Evolutionary conservation across 441 rosid genomes (phyloP).

Genomic region (Pelargonium cotyledonis): DNA sequence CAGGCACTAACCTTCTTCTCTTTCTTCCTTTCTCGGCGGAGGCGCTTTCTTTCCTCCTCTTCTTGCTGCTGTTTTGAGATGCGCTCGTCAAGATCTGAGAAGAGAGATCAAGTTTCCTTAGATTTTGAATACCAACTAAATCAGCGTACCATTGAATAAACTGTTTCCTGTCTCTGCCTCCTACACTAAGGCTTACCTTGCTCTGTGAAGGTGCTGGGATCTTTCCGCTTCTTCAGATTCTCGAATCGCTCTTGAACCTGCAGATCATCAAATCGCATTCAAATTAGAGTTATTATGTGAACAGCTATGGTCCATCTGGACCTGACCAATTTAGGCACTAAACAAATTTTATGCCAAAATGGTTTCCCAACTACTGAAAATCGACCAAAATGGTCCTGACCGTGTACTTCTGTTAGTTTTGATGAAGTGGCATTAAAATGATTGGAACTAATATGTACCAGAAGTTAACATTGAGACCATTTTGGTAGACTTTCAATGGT

Average conservation of each 20-base stretch:
- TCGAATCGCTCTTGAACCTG: conserved; percentile 94
- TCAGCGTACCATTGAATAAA: background rate
- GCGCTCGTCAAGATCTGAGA: conserved; percentile 80
- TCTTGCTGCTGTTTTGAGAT: conserved; percentile 77
- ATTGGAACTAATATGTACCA: too few species aligned
- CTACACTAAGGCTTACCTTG: conserved; percentile 48
- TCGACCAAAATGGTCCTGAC: too few species aligned
- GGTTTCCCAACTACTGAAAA: too few species aligned
- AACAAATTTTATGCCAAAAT: too few species aligned
- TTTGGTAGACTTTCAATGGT: too few species aligned
- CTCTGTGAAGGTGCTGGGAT: conserved; percentile 85
- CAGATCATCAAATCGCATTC: conserved; percentile 5
- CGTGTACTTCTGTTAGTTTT: too few species aligned
- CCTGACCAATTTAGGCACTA: too few species aligned
- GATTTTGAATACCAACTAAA: background rate
- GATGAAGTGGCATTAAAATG: too few species aligned
- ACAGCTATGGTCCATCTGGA: background rate
- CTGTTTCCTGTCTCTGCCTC: background rate
- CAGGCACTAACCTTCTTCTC: conserved; percentile 70
- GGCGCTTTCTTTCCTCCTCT: conserved; percentile 78
- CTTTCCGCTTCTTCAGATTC: conserved; percentile 69
- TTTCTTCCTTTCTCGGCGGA: conserved; percentile 72
- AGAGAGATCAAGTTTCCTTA: background rate
- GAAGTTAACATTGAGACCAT: too few species aligned
- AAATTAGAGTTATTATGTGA: background rate